These are phyloP conservation scores for Solanum virginianum DNA, from an alignment of 257 asterid species.

Conservation along the genomic window DNA sequence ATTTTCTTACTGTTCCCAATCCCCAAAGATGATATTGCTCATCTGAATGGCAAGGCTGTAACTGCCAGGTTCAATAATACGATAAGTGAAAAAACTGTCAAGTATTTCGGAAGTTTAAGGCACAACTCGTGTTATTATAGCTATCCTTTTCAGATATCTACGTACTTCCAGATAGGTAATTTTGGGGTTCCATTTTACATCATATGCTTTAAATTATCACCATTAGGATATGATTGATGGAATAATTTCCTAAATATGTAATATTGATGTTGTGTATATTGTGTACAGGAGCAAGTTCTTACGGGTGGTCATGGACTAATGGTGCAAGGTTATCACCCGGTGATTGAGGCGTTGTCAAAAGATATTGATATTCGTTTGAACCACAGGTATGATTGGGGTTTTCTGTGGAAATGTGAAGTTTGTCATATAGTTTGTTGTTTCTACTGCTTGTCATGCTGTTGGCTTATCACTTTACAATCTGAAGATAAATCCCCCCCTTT, in stretches of 20 bases:
- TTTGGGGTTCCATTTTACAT: background rate
- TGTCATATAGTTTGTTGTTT: background rate
- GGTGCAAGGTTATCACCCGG: conserved; percentile 94
- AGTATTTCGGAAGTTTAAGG: background rate
- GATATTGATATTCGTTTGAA: conserved; percentile 78
- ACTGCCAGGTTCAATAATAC: background rate
- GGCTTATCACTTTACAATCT: background rate
- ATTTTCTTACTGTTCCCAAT: background rate
- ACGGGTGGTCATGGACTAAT: conserved; percentile 98
- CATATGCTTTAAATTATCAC: background rate
- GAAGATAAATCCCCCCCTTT: background rate
- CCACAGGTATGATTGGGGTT: conserved; percentile 49
- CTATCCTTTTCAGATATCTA: background rate
- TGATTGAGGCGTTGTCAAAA: conserved; percentile 58
- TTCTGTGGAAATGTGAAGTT: background rate
- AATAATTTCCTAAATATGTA: background rate
- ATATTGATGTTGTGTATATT: background rate
- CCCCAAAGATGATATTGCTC: background rate
- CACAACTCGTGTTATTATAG: background rate
- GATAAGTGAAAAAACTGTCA: background rate
- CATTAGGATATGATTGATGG: background rate
- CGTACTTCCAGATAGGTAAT: background rate
- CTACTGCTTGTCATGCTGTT: background rate
- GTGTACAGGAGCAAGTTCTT: conserved; percentile 77
- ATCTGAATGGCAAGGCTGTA: background rate